Percentiles rank a stretch among this genome's conserved stretches.
phyloP scores from a whole-genome alignment of 2,329 filamentous ascomycete genomes.

The Pyricularia sp. region DNA sequence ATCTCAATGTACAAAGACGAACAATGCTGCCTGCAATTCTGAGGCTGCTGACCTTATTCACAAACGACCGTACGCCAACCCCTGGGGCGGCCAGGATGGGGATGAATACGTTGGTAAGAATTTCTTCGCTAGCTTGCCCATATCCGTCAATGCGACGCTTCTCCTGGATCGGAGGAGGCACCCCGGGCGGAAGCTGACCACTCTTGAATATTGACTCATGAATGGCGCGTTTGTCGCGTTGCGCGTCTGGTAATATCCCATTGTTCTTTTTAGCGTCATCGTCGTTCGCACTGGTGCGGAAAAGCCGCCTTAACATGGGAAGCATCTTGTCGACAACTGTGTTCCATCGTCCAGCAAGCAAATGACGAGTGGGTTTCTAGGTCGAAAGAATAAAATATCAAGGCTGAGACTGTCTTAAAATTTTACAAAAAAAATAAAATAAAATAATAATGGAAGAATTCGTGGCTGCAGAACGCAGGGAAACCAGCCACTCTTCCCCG shows the following conservation, averaged over 20 bases:
- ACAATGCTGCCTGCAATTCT: neutral
- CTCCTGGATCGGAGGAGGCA: neutral
- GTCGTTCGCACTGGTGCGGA: neutral
- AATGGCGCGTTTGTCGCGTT: neutral
- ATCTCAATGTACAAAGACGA: neutral
- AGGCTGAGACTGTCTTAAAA: neutral
- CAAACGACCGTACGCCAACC: slow-evolving; percentile 3
- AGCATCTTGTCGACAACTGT: neutral
- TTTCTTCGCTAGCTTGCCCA: neutral
- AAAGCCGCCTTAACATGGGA: neutral
- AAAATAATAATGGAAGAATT: neutral
- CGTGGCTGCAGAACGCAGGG: neutral
- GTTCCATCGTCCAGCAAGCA: neutral
- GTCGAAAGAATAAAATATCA: neutral
- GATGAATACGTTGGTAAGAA: neutral
- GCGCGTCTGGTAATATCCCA: neutral
- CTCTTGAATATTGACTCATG: slow-evolving; percentile 1
- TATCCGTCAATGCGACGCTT: neutral
- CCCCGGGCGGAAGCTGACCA: neutral
- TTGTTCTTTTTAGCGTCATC: neutral
- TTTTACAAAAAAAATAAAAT: neutral
- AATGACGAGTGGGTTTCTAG: neutral
- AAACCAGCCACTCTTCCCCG: neutral
- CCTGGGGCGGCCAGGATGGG: slow-evolving; percentile 1
- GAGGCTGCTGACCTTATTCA: neutral